Conservation (phyloP, 169 alveolate genomes). For the Eimeria nieschulzi region DNA sequence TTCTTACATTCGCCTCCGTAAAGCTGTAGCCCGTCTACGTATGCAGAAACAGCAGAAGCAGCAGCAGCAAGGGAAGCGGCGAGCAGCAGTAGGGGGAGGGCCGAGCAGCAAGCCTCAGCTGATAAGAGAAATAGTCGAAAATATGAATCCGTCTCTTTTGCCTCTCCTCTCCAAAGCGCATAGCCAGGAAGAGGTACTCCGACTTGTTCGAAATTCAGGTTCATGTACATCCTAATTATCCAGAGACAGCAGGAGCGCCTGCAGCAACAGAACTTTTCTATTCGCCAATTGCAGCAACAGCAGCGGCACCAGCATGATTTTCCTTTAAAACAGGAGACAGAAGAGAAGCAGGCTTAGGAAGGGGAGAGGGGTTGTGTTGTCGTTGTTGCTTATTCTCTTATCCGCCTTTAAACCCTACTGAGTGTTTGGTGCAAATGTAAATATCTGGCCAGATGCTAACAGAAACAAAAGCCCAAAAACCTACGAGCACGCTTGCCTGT, state of each 20-base stretch:
- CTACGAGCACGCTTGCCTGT: too few relatives aligned
- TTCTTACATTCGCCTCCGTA: neutral
- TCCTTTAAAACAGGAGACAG: too few relatives aligned
- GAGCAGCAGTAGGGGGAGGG: conserved; percentile 17
- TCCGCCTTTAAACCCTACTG: too few relatives aligned
- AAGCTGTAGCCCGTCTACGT: neutral
- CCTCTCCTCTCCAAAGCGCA: neutral
- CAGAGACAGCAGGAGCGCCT: neutral
- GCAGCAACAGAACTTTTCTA: neutral
- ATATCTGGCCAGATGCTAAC: too few relatives aligned
- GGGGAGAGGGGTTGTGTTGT: too few relatives aligned
- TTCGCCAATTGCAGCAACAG: neutral
- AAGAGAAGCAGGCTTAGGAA: too few relatives aligned
- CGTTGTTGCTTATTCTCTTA: too few relatives aligned
- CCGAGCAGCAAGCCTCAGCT: conserved; percentile 1
- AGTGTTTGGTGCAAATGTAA: too few relatives aligned
- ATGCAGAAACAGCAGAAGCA: conserved; percentile 8
- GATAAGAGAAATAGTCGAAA: neutral
- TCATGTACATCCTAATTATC: too few relatives aligned
- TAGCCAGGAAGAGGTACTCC: neutral
- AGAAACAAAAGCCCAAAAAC: too few relatives aligned
- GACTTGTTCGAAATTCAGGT: too few relatives aligned
- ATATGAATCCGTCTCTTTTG: neutral
- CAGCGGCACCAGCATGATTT: neutral
- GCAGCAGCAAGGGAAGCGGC: conserved; percentile 54